These are phyloP conservation scores for Kalmusia sp. DNA, from an alignment of 2,329 filamentous ascomycete genomes.

Conservation along the genomic window DNA sequence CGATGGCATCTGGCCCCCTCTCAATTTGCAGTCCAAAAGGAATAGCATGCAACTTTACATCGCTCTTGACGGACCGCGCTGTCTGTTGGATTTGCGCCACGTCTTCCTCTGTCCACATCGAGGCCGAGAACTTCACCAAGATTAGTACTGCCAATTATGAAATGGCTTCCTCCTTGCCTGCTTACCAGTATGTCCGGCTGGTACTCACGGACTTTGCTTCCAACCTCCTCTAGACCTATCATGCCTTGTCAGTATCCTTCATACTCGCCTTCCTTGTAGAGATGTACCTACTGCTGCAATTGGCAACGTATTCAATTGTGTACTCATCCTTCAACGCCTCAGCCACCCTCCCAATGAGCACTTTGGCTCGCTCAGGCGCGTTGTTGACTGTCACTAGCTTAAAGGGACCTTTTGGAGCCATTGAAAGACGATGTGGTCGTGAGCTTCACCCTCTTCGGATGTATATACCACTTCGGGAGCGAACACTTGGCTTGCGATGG, in stretches of 20 bases:
- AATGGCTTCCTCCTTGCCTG: not conserved
- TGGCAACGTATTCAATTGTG: slow-evolving; percentile 66
- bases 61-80: slow-evolving; percentile 52
- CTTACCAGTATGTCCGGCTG: slow-evolving; percentile 63
- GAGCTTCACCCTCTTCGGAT: not conserved
- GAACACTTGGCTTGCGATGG: no score
- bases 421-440: not conserved
- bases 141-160: not conserved
- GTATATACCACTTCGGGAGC: not conserved
- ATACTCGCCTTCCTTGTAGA: not conserved
- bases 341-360: slow-evolving; percentile 65
- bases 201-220: slow-evolving; percentile 57
- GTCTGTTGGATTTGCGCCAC: slow-evolving; percentile 52
- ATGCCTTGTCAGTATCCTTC: not conserved
- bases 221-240: slow-evolving; percentile 62
- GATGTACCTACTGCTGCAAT: slow-evolving; percentile 62
- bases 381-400: slow-evolving; percentile 73
- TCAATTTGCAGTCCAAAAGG: slow-evolving; percentile 61
- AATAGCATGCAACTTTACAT: slow-evolving; percentile 59
- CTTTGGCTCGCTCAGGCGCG: slow-evolving; percentile 68
- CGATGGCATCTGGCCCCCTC: slow-evolving; percentile 60
- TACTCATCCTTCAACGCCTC: slow-evolving; percentile 70
- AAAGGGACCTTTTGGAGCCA: slow-evolving; percentile 57
- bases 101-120: slow-evolving; percentile 62
- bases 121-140: slow-evolving; percentile 64